phyloP scores from a whole-genome alignment of 805 yeast genomes.

The Brettanomyces sp. region DNA sequence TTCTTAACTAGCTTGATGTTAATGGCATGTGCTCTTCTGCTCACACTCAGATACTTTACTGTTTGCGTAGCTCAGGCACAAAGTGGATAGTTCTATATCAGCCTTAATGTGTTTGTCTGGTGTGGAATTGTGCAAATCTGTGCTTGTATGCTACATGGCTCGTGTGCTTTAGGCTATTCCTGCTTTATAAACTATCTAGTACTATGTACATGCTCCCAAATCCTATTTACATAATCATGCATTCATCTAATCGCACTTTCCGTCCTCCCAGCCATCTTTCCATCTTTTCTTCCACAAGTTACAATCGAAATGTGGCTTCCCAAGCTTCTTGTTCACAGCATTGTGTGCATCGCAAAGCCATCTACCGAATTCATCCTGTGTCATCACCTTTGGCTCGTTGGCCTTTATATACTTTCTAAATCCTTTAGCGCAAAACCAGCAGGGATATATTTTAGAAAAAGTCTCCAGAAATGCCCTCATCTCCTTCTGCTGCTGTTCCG shows the following conservation, averaged over 20 bases:
- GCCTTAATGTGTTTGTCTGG: no score
- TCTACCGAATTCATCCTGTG: slow-evolving; percentile 70
- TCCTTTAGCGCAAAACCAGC: slow-evolving; percentile 88
- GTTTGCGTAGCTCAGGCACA: no score
- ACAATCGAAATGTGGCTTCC: slow-evolving; percentile 83
- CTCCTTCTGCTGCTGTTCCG: slow-evolving; percentile 52
- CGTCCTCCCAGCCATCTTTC: slow-evolving; percentile 88
- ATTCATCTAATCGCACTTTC: slow-evolving; percentile 32
- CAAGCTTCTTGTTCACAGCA: slow-evolving; percentile 77
- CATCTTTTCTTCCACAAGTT: slow-evolving; percentile 87
- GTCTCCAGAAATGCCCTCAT: slow-evolving; percentile 59
- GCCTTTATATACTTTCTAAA: slow-evolving; percentile 52
- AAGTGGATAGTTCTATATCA: no score
- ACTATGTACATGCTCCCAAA: neutral
- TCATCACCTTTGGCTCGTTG: slow-evolving; percentile 46
- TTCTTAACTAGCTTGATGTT: no score
- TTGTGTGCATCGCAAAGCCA: slow-evolving; percentile 97
- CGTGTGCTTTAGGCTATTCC: neutral
- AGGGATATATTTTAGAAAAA: slow-evolving; percentile 80
- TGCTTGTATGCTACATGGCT: no score
- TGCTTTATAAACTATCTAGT: neutral
- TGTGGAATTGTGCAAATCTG: no score
- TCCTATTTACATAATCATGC: neutral
- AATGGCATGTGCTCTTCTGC: no score
- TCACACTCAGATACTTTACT: no score